Evolutionary conservation across 108 stramenopile genomes (phyloP).

Genomic region (Nannochloropsis salina): DNA sequence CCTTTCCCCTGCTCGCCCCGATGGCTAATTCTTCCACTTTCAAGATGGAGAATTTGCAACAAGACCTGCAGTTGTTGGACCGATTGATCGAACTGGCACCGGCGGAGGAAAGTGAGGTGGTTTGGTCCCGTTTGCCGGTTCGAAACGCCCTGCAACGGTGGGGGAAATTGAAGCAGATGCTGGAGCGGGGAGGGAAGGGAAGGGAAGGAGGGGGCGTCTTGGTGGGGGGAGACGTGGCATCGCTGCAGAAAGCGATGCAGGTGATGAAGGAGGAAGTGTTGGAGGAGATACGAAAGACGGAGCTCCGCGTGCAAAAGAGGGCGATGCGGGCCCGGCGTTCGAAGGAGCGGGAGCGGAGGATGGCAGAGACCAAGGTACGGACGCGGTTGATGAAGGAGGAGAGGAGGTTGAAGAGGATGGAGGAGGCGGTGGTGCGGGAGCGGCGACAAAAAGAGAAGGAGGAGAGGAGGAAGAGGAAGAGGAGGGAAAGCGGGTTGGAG

Average conservation of each 20-base stretch:
- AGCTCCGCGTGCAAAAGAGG: neutral
- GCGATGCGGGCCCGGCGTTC: neutral
- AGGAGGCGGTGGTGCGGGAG: neutral
- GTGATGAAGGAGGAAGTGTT: neutral
- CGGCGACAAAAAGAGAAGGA: neutral
- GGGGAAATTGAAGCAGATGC: neutral
- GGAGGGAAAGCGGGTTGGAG: slow-evolving; percentile 14
- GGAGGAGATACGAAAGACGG: neutral
- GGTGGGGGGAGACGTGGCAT: neutral
- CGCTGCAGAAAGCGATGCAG: neutral
- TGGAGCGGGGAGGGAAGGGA: neutral
- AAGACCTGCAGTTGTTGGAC: neutral
- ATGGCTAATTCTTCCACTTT: slow-evolving; percentile 13
- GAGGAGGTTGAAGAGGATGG: neutral
- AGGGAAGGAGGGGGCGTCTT: neutral
- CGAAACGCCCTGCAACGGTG: slow-evolving; percentile 16
- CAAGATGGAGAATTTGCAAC: slow-evolving; percentile 3
- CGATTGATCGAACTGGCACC: neutral
- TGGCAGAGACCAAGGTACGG: neutral
- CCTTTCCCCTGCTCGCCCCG: neutral
- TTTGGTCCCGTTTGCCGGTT: neutral
- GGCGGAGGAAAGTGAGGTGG: neutral
- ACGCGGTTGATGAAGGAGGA: neutral
- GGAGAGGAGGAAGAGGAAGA: neutral
- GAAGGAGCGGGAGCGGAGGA: neutral